Conservation (phyloP, 768 basidiomycete species). For the Phylloporus sp. region DNA sequence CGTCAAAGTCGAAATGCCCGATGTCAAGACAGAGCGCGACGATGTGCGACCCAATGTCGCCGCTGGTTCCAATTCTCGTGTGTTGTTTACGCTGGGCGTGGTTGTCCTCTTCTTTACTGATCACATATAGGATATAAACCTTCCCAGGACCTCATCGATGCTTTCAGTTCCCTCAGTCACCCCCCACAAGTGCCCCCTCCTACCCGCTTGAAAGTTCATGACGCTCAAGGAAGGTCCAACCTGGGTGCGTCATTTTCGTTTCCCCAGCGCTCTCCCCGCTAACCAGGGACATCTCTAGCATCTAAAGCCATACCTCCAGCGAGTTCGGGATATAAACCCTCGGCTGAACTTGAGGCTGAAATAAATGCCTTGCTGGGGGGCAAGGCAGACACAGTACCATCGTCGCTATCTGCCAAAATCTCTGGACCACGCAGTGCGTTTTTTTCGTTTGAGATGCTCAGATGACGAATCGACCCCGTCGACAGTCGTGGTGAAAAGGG, state of each 20-base stretch:
- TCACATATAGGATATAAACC: conserved; percentile 4
- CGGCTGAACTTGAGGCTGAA: conserved; percentile 1
- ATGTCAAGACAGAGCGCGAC: conserved; percentile 7
- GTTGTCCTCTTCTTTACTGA: neutral
- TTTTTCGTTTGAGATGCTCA: neutral
- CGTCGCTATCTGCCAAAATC: neutral
- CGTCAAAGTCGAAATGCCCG: conserved; percentile 5
- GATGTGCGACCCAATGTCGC: neutral
- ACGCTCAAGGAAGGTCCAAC: neutral
- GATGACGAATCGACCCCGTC: neutral
- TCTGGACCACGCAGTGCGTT: neutral
- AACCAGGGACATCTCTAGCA: neutral
- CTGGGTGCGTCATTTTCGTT: neutral
- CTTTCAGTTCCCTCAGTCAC: neutral
- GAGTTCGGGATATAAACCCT: conserved; percentile 7
- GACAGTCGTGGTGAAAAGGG: conserved; percentile 6
- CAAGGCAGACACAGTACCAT: neutral
- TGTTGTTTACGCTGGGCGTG: neutral
- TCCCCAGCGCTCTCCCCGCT: neutral
- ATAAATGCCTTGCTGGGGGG: conserved; percentile 1
- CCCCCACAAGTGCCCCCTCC: neutral
- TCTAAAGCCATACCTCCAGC: neutral
- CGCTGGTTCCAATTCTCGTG: neutral
- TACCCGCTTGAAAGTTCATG: neutral
- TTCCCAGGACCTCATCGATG: conserved; percentile 9